Evolutionary conservation across 805 yeast species (phyloP), one percentile per base, ranked within the genome.

Genomic region (Saturnispora sanitii): DNA sequence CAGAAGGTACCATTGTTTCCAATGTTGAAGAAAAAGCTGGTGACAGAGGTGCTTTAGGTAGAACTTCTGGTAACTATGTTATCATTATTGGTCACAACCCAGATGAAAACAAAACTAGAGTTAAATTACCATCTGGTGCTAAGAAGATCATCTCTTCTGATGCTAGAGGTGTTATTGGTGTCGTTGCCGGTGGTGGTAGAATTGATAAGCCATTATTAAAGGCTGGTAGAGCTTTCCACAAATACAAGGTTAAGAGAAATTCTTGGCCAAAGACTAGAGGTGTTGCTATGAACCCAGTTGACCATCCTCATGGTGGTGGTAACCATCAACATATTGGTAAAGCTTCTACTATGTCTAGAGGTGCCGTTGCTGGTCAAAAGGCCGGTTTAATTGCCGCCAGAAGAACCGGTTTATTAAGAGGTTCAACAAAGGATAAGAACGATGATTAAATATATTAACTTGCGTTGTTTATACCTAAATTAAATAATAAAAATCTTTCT

Each of bases 221-320:
- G 85, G 98, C 98, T 67, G 97, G 97, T 77, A 87, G 95, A 79
- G 98, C 98, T 57, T 90, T 81, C 95, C 96, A 90, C 88, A 90
- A 90, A 79, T 88, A 82, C 92, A 88, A 73, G 75, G 95, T 88
- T 65, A 92, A 92, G 94, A 81, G 97, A 78, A 87, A 92, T 95
- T 86, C 95, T 57, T 92, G 97, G 97, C 98, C 98, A 75, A 88
- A 86, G 84, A 92, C 97, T 67, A 87, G 97, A 79, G 98, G 97
- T 90, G 97, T 90, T 69, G 98, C 98, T 70, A 35, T 92, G 98
- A 90, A 90, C 79, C 97, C 97, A 72, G 98, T 90, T 71, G 98
- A 90, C 71, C 98, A 90, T 79, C 98, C 98, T 71, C 98, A 90
- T 73, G 98, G 98, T 85, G 97, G 98, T 90, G 98, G 98, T 90